Conservation (phyloP, 495 filamentous ascomycete genomes). For the Bacidia gigantensis region DNA sequence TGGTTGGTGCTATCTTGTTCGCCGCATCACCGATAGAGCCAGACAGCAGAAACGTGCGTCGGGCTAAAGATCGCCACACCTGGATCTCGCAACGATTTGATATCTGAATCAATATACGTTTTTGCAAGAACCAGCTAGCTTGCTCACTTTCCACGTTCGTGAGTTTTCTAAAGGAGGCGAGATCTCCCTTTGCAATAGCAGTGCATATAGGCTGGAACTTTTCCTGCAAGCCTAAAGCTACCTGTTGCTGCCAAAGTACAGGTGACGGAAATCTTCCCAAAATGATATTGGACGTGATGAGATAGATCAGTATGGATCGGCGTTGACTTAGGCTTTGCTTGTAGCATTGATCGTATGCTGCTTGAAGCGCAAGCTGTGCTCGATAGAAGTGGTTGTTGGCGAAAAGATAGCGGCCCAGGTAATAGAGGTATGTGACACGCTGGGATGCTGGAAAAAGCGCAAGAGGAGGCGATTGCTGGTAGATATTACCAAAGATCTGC, state of each 20-base stretch:
- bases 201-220: constrained; percentile 61
- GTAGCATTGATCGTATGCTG: constrained; percentile 69
- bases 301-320: constrained; percentile 66
- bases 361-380: constrained; percentile 57
- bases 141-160: constrained; percentile 36
- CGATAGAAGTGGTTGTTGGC: constrained; percentile 65
- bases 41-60: constrained; percentile 57
- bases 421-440: constrained; percentile 84
- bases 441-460: constrained; percentile 73
- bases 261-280: constrained; percentile 71
- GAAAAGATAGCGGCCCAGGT: constrained; percentile 81
- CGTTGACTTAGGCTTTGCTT: constrained; percentile 53
- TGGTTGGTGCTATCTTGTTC: constrained; percentile 37
- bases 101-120: constrained; percentile 59
- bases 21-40: constrained; percentile 37
- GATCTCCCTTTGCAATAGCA: constrained; percentile 66
- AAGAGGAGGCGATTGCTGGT: constrained; percentile 64
- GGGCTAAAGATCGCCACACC: constrained; percentile 70
- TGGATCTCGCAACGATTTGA: constrained; percentile 61
- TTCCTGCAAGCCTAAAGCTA: constrained; percentile 53
- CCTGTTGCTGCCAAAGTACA: constrained; percentile 51
- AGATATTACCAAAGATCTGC: constrained; percentile 82
- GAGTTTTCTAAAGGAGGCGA: constrained; percentile 59
- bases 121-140: constrained; percentile 59
- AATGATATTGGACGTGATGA: constrained; percentile 70